Percentiles rank a stretch among this genome's conserved stretches.
These are phyloP conservation scores for Tricholoma matsutake DNA, from an alignment of 768 basidiomycete species.

Conservation along the genomic window DNA sequence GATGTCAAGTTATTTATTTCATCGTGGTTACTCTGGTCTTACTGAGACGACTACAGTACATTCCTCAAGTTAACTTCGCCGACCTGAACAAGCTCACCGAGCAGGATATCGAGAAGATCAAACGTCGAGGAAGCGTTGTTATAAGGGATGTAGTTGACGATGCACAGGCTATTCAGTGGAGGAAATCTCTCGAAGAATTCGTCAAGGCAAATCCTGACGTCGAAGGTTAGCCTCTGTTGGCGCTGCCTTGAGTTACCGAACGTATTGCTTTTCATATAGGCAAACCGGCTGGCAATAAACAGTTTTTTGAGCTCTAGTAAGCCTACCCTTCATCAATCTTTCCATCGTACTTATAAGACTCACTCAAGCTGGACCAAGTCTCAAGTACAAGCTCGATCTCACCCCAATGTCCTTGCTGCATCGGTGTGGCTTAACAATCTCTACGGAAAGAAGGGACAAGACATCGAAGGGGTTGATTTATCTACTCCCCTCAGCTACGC, in stretches of 20 bases:
- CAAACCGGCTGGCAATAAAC: slow-evolving; percentile 54
- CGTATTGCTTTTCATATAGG: slow-evolving; percentile 31
- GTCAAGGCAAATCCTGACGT: slow-evolving; percentile 53
- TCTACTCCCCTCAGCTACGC: slow-evolving; percentile 65
- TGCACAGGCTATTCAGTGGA: slow-evolving; percentile 56
- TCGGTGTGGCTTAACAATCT: slow-evolving; percentile 61
- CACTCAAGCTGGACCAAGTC: slow-evolving; percentile 37
- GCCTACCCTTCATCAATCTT: slow-evolving; percentile 16
- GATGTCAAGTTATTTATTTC: slow-evolving; percentile 35
- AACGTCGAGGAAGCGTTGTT: slow-evolving; percentile 55
- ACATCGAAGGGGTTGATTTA: slow-evolving; percentile 54
- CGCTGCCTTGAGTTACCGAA: background rate
- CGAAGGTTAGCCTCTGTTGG: slow-evolving; percentile 38
- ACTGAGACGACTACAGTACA: slow-evolving; percentile 36
- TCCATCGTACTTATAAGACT: background rate
- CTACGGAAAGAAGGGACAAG: slow-evolving; percentile 45
- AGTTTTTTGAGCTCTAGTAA: slow-evolving; percentile 74
- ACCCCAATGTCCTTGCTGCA: slow-evolving; percentile 59
- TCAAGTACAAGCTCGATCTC: slow-evolving; percentile 67
- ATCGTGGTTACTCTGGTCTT: background rate
- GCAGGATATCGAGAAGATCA: slow-evolving; percentile 48
- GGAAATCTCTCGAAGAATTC: slow-evolving; percentile 51
- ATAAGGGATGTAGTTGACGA: slow-evolving; percentile 60
- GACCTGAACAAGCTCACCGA: slow-evolving; percentile 45
- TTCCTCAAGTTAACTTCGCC: slow-evolving; percentile 60